These are phyloP conservation scores for Dicorynia guianensis DNA, from an alignment of 306 rosid genomes.

Conservation along the genomic window DNA sequence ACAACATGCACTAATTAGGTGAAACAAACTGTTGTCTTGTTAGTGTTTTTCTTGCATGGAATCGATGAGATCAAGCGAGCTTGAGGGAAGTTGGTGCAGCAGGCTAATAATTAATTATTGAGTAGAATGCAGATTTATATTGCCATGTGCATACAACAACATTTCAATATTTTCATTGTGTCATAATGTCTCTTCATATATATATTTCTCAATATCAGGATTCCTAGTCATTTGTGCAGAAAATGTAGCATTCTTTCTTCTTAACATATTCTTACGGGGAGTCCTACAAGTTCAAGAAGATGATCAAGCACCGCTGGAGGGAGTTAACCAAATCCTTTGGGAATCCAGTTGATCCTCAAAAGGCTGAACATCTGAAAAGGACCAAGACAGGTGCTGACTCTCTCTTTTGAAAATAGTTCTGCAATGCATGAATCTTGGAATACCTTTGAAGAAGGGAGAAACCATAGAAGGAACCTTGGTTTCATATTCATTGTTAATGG, in stretches of 20 bases:
- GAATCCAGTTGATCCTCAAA: conserved; percentile 49
- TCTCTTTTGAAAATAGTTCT: conserved; percentile 13
- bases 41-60: too few species aligned
- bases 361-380: conserved; percentile 52
- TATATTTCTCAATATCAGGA: conserved; percentile 41
- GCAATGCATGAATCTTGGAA: background rate
- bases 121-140: background rate
- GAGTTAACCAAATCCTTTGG: conserved; percentile 57
- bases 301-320: conserved; percentile 61
- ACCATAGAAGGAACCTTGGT: background rate
- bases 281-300: conserved; percentile 32
- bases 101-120: too few species aligned
- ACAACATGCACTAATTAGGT: too few species aligned
- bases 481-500: too few species aligned
- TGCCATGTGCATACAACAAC: background rate
- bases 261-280: conserved; percentile 17
- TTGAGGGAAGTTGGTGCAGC: too few species aligned
- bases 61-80: too few species aligned
- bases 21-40: too few species aligned
- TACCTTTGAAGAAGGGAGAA: background rate
- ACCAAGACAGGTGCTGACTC: conserved; percentile 63
- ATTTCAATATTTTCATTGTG: conserved; percentile 15
- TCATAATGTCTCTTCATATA: background rate
- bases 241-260: conserved; percentile 30
- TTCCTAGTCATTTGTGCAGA: conserved; percentile 22